These are phyloP conservation scores for Agrocybe praecox DNA, from an alignment of 768 basidiomycete genomes.

Conservation along the genomic window DNA sequence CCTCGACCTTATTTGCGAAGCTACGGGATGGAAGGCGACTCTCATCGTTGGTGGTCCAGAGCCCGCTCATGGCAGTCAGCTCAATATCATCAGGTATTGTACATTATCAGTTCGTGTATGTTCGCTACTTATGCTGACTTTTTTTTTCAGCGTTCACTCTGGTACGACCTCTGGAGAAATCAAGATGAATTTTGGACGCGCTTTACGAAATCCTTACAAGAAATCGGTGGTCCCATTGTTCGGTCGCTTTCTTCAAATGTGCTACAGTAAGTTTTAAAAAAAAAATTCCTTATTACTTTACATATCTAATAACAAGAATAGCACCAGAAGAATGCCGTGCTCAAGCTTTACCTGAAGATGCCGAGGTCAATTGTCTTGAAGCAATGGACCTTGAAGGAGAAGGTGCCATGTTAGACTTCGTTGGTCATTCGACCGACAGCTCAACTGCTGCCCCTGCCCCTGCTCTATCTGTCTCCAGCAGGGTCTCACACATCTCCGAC, in stretches of 20 bases:
- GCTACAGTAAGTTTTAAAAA: slow-evolving; percentile 5
- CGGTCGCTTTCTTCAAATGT: slow-evolving; percentile 1
- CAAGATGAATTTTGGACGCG: slow-evolving; percentile 10
- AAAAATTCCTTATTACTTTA: no score
- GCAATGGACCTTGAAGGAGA: no score
- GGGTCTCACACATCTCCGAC: no score
- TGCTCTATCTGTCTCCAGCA: no score
- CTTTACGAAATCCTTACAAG: neutral
- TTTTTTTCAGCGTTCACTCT: slow-evolving; percentile 8
- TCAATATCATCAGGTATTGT: slow-evolving; percentile 5
- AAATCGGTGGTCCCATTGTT: slow-evolving; percentile 5
- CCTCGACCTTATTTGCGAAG: neutral
- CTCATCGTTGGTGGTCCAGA: slow-evolving; percentile 11
- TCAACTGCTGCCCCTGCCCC: no score
- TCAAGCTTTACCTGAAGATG: neutral
- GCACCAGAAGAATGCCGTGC: slow-evolving; percentile 10
- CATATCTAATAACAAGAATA: neutral
- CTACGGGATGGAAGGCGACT: slow-evolving; percentile 4
- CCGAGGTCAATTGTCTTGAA: neutral
- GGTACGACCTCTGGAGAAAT: slow-evolving; percentile 7
- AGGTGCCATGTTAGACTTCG: no score
- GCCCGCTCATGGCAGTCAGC: neutral
- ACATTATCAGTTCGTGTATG: no score
- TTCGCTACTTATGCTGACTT: neutral
- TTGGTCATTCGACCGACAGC: no score